Evolutionary conservation across 2,329 filamentous ascomycete species (phyloP), one percentile per base, ranked within the genome.

Genomic region (Lasiodiplodia gonubiensis): DNA sequence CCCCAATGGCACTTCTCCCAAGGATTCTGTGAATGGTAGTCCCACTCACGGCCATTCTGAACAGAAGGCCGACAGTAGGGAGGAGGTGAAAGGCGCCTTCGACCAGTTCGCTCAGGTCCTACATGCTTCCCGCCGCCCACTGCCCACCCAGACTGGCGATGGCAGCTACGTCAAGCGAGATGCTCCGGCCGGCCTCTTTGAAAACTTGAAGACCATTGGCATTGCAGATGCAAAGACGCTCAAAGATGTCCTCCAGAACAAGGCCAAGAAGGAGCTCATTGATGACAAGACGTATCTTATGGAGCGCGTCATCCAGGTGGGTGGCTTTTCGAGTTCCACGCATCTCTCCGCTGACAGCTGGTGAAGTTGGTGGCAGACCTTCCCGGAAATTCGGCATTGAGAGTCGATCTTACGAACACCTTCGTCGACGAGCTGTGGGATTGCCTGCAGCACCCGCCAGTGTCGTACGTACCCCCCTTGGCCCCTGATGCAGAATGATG

Each of bases 231-330:
- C 74, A 48, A 72, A 69, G 69, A 77, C 74, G 67, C 68, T 78
- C 46, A 73, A 78, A 82, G 90, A 92, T 70, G 75, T 90, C 53
- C 80, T 92, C 67, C 84, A 86, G 66, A 83, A 81, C 69, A 89
- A 92, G 77, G 77, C 89, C 37, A 89, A 86, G 71, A 89, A 90
- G 1, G 84, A 86, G 57, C 82, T 89, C 12, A 78, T 87, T 5
- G 89, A 94, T 72, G 92, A 94, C 80, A 91, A 90, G 79, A 91
- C 89, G 1, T 91, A 92, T 83, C 81, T 92, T 53, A 92, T 93
- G 88, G 91, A 93, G 77, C 83, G 87, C 8, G 84, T 90, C 5
- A 92, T 93, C 69, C 86, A 84, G 72, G 81, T 82, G 76, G 70
- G 75, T 14, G 11, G n/a, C 23, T n/a, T 8, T 57, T 8, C 8